Percentiles rank a stretch among this genome's conserved stretches.
Evolutionary conservation across 2,329 filamentous ascomycete species (phyloP).

Genomic region (Aureobasidium sp.): DNA sequence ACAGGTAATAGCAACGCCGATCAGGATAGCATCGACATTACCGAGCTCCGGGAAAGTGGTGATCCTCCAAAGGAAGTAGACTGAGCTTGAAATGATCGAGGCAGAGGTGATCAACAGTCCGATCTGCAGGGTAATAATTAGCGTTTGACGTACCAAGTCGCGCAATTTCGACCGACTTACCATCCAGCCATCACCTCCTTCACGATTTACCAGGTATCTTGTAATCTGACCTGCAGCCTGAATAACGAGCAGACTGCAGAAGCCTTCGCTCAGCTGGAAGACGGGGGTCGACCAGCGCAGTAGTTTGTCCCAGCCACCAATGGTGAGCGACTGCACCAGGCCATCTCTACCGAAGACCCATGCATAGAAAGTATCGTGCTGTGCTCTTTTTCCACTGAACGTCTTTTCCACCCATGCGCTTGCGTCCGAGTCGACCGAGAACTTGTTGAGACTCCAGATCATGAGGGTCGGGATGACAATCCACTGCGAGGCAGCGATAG

Average conservation of each 20-base stretch:
- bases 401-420: slow-evolving; percentile 76
- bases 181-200: slow-evolving; percentile 94
- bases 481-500: slow-evolving; percentile 75
- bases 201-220: slow-evolving; percentile 86
- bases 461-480: slow-evolving; percentile 76
- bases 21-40: slow-evolving; percentile 86
- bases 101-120: slow-evolving; percentile 79
- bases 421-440: slow-evolving; percentile 79
- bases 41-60: slow-evolving; percentile 88
- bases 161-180: slow-evolving; percentile 45
- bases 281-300: slow-evolving; percentile 86
- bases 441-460: slow-evolving; percentile 93
- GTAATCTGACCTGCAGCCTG: slow-evolving; percentile 93
- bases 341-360: slow-evolving; percentile 88
- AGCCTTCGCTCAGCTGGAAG: slow-evolving; percentile 91
- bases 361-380: slow-evolving; percentile 62
- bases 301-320: slow-evolving; percentile 83
- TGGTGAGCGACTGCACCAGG: slow-evolving; percentile 67
- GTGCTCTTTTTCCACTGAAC: slow-evolving; percentile 57
- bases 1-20: slow-evolving; percentile 86
- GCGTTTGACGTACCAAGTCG: slow-evolving; percentile 29
- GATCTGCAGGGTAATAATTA: slow-evolving; percentile 51
- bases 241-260: slow-evolving; percentile 92
- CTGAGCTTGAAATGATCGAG: slow-evolving; percentile 83
- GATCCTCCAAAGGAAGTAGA: slow-evolving; percentile 95